Evolutionary conservation across 176 grass and related monocot genomes (phyloP), one percentile per base, ranked within the genome.

Genomic region (Pontederia crassipes): DNA sequence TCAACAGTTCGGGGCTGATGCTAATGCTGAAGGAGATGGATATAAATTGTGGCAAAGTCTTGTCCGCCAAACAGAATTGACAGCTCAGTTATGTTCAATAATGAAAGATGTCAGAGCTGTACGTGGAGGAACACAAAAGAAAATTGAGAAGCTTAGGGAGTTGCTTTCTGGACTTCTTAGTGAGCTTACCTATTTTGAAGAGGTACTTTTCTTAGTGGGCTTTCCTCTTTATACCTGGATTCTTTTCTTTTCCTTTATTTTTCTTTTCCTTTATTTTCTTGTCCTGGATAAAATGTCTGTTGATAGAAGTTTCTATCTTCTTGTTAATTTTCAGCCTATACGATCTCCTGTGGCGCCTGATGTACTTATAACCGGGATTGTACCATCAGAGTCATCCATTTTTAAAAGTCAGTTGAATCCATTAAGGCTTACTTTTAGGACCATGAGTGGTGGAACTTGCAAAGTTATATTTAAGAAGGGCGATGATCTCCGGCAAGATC

Each of bases 381-480:
- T 88, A 14, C 83, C 93, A 48, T 71, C 84, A 65, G 92, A 97
- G 61, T 97, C 83, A 17, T 83, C 81, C 59, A 85, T 97, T 78
- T 97, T 97, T 60, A 97, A 71, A 79, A 88, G 87, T 35, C 83
- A 86, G 51, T 79, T 97, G 69, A 67, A 78, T 82, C 92, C 87
- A 64, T 76, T 97, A 63, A 79, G 82, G 26, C 85, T 97, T 59
- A 85, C 92, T 61, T 91, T 88, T 80, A 83, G 80, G 59, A 90
- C 87, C 4, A 62, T 61, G 78, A 97, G 77, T 40, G 81, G 81
- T 45, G 66, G 62, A 79, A 85, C 78, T 70, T 90, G 75, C 35
- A 97, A 88, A 73, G 72, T 90, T 47, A 90, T 90, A 58, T 97
- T 79, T 65, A 97, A 97, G 75, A 97, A 91, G 71, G 92, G 92